A percentile compares a stretch with the other conserved stretches of the same genome.
phyloP scores from a whole-genome alignment of 306 rosid species.

The Cicer judaicum region DNA sequence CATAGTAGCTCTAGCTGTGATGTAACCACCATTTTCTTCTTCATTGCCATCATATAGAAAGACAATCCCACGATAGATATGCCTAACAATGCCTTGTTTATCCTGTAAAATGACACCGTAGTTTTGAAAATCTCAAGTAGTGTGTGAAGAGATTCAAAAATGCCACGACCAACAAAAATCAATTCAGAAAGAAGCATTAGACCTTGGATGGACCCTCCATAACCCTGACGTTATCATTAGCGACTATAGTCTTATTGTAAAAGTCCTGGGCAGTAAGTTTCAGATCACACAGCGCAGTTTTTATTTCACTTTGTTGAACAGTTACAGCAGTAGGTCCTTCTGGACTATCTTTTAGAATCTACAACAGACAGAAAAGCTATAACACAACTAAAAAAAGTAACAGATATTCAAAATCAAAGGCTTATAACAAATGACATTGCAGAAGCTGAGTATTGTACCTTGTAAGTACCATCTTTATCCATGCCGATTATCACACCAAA shows the following conservation, averaged over 20 bases:
- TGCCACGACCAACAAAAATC: constrained; percentile 5
- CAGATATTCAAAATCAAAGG: constrained; percentile 22
- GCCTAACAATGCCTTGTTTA: constrained; percentile 83
- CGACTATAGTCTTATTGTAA: constrained; percentile 64
- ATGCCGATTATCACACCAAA: constrained; percentile 80
- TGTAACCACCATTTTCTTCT: constrained; percentile 78
- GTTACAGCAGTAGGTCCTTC: constrained; percentile 70
- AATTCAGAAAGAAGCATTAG: constrained; percentile 33
- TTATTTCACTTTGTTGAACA: constrained; percentile 61
- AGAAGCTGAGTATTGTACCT: constrained; percentile 57
- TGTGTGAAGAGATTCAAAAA: constrained; percentile 17
- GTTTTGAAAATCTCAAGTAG: constrained; percentile 33
- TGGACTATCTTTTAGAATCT: constrained; percentile 79
- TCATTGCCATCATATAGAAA: constrained; percentile 72
- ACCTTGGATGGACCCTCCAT: constrained; percentile 81
- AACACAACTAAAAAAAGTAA: constrained; percentile 26
- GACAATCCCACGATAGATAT: constrained; percentile 73
- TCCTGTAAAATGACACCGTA: constrained; percentile 62
- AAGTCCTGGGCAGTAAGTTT: constrained; percentile 83
- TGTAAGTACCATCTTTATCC: constrained; percentile 85
- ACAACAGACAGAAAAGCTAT: constrained; percentile 34
- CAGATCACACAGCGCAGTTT: constrained; percentile 64
- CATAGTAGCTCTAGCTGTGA: constrained; percentile 73
- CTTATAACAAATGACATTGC: constrained; percentile 27
- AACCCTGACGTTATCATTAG: constrained; percentile 73